Evolutionary conservation across 768 basidiomycete species (phyloP), one percentile per base, ranked within the genome.

Genomic region (Lyophyllum shimeji): DNA sequence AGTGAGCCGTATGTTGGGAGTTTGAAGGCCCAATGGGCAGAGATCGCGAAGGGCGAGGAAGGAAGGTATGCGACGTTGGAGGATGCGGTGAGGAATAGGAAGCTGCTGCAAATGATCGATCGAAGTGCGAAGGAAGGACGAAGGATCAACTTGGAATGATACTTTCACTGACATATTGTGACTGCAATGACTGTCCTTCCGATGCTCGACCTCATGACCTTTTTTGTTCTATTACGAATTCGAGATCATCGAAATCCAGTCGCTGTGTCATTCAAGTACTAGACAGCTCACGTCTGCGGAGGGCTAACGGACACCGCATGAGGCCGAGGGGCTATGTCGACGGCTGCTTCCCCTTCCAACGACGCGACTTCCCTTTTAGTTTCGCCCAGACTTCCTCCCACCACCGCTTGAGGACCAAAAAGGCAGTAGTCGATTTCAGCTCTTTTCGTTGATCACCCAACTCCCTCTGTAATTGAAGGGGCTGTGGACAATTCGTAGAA

Each of bases 11-110:
- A 18, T 27, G 39, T 54, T 7, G 51, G 39, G 17, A 63, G 53
- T 40, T 31, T 56, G 15, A 61, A 50, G 6, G 33, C 49, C 23
- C 63, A 50, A 23, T 69, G 66, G 66, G 57, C 55, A 37, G 65
- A 65, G 58, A 64, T 62, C 55, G 64, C 65, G 17, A 64, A 63
- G 37, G 65, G 63, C 21, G 47, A 55, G 12, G 53, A 54, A 2
- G 65, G 65, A 1, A 31, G 46, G 2, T 69, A 69, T 60, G 46
- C 68, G 27, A 69, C 65, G 1, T n/a, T 70, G 3, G 71, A 69
- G 15, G 68, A 70, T 40, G 68, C 69, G 11, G 65, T 71, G 27
- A 57, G 49, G 46, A 23, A 62, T 43, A 56, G 63, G 37, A 55
- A 39, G 46, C 39, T 70, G 7, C 25, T 72, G 20, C 59, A 67